Base-by-base conservation (phyloP, 1,139 yeast genomes). In the Nakaseomyces kungkrabaensis region DNA sequence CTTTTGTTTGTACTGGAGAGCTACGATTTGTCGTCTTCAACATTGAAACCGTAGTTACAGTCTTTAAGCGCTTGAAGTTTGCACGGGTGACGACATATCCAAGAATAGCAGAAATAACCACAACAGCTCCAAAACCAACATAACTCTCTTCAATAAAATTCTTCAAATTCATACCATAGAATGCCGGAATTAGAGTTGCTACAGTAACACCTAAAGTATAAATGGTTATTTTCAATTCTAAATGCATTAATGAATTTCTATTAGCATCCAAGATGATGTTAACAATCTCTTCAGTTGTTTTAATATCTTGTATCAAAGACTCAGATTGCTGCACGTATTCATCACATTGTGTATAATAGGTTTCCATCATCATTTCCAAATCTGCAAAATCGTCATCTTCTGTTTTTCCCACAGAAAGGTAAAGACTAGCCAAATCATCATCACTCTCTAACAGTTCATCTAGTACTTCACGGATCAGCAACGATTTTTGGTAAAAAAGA, bases 251-350 rank as follows among this genome's bases (percentile, higher is more conserved):
- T 5, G 95, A 83, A 68, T 94, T 94, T 68, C 99, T 81, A 64
- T 90, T 92, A 1, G 98, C 89, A 67, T 94, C 99, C 50, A 94
- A 70, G 51, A 94, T 88, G 59, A 94, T 92, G 65, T 94, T 94
- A 52, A 89, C 94, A 60, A 94, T 89, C 64, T 94, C 99, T 63
- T 94, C 98, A 0, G 99, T 92, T 13, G 95, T 88, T 55, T 83
- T 79, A 58, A 94, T 92, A 67, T 92, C 95, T 78, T 65, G 70
- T 36, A 87, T 80, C 50, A 89, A 71, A 34, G 90, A 83, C 46
- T 88, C 96, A 0, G 95, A 85, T 51, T 88, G 89, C 65, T 92
- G 99, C 3, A 92, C 98, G 61, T 88, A 85, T 68, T 94, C 98
- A 62, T 94, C 98, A 66, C 95, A 86, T 60, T 92, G 97, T 53